Percentiles rank a stretch among this genome's conserved stretches.
Evolutionary conservation across 2,329 filamentous ascomycete genomes (phyloP).

Genomic region (Arthrobotrys conoides): DNA sequence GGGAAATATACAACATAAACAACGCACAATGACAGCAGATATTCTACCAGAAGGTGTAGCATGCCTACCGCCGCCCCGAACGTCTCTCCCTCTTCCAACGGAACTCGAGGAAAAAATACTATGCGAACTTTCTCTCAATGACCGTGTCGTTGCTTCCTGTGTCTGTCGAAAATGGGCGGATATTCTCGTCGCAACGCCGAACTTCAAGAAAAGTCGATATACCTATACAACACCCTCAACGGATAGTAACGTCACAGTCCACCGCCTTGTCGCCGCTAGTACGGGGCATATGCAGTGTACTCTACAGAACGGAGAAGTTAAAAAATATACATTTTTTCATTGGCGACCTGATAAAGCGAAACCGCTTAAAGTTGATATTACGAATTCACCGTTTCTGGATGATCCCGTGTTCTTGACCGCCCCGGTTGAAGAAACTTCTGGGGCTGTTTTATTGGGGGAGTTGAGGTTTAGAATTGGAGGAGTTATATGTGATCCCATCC

Average conservation of each 20-base stretch:
- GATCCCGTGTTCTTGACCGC: constrained; percentile 31
- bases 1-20: constrained; percentile 18
- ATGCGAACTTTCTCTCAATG: constrained; percentile 15
- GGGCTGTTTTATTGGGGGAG: neutral
- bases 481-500: constrained; percentile 35
- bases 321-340: constrained; percentile 19
- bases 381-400: constrained; percentile 43
- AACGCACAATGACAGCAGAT: constrained; percentile 7
- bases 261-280: constrained; percentile 36
- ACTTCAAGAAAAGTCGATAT: constrained; percentile 29
- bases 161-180: constrained; percentile 21
- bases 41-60: neutral
- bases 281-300: constrained; percentile 32
- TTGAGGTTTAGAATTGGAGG: constrained; percentile 38
- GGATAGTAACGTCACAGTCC: constrained; percentile 6
- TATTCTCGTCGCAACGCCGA: constrained; percentile 6
- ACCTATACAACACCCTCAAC: neutral
- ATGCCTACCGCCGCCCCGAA: neutral
- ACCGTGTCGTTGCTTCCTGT: constrained; percentile 40
- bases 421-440: neutral
- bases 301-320: constrained; percentile 13
- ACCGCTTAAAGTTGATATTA: constrained; percentile 28
- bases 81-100: constrained; percentile 16
- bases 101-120: constrained; percentile 52
- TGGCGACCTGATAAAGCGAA: neutral